These are phyloP conservation scores for Colletotrichum euphorbiae DNA, from an alignment of 2,329 filamentous ascomycete genomes.

Conservation along the genomic window DNA sequence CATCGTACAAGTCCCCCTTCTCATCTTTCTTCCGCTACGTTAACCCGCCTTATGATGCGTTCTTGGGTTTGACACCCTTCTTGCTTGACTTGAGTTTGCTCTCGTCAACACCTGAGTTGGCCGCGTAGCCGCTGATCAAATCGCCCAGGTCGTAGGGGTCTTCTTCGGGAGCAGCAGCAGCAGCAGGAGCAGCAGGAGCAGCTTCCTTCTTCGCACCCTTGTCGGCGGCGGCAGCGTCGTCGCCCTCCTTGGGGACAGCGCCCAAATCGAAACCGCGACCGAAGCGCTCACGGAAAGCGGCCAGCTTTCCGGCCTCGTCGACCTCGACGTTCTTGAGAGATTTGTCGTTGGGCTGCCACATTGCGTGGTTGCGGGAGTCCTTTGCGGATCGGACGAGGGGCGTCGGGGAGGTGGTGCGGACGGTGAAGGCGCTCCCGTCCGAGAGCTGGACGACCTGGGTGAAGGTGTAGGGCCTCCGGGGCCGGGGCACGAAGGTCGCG, in stretches of 20 bases:
- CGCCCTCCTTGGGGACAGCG: slow-evolving; percentile 42
- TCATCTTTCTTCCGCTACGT: slow-evolving; percentile 49
- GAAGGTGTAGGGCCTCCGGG: slow-evolving; percentile 94
- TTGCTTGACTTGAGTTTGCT: slow-evolving; percentile 49
- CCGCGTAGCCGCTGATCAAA: slow-evolving; percentile 63
- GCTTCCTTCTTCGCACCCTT: slow-evolving; percentile 11
- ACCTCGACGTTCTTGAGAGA: slow-evolving; percentile 89
- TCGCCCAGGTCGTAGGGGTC: slow-evolving; percentile 56
- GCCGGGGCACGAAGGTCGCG: slow-evolving; percentile 86
- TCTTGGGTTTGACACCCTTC: slow-evolving; percentile 54
- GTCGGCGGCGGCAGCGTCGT: slow-evolving; percentile 41
- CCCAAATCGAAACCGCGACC: slow-evolving; percentile 83
- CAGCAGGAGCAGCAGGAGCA: slow-evolving; percentile 13
- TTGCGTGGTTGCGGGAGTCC: slow-evolving; percentile 87
- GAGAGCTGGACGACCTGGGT: slow-evolving; percentile 95
- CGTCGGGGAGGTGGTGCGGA: slow-evolving; percentile 79
- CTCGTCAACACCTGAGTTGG: slow-evolving; percentile 43
- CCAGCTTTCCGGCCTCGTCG: slow-evolving; percentile 91
- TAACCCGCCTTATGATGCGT: slow-evolving; percentile 41
- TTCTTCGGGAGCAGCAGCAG: slow-evolving; percentile 38
- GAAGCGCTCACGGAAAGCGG: slow-evolving; percentile 86
- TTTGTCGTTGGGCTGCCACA: slow-evolving; percentile 91
- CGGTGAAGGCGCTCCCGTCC: slow-evolving; percentile 87
- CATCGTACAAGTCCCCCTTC: slow-evolving; percentile 28
- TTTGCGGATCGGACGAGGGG: slow-evolving; percentile 73